phyloP scores from a whole-genome alignment of 495 filamentous ascomycete species.

The Talaromyces ruber region DNA sequence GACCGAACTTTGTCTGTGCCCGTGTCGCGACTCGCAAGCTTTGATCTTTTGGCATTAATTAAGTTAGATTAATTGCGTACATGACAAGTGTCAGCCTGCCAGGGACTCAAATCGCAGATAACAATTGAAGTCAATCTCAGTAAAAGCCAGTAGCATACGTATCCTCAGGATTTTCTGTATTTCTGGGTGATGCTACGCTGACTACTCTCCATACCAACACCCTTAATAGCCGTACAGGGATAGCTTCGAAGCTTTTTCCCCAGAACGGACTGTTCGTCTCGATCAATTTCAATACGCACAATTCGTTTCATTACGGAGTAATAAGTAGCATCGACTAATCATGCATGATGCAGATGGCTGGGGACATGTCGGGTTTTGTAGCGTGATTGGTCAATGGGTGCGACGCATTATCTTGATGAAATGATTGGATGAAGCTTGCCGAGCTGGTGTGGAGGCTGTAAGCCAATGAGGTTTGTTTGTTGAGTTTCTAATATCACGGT shows the following conservation, averaged over 20 bases:
- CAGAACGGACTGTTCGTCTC: not conserved
- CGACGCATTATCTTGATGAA: not conserved
- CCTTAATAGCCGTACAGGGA: not conserved
- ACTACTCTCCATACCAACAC: not conserved
- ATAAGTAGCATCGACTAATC: not conserved
- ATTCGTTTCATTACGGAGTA: not conserved
- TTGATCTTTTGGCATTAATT: not conserved
- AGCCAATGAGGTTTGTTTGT: not conserved
- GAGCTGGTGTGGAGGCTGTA: not conserved
- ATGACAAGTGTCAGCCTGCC: not conserved
- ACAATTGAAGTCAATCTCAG: too few species aligned
- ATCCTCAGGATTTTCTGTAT: not conserved
- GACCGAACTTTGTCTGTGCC: not conserved
- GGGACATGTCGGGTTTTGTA: not conserved
- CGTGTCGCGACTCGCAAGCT: not conserved
- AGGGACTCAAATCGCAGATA: not conserved
- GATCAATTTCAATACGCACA: not conserved
- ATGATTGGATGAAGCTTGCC: not conserved
- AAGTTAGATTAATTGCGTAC: not conserved
- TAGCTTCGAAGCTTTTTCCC: not conserved
- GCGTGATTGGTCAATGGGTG: not conserved
- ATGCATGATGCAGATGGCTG: not conserved
- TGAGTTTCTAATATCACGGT: not conserved
- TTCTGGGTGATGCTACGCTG: not conserved
- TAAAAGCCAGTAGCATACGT: not conserved